Conservation (phyloP, 257 asterid species). For the Penstemon eatonii region DNA sequence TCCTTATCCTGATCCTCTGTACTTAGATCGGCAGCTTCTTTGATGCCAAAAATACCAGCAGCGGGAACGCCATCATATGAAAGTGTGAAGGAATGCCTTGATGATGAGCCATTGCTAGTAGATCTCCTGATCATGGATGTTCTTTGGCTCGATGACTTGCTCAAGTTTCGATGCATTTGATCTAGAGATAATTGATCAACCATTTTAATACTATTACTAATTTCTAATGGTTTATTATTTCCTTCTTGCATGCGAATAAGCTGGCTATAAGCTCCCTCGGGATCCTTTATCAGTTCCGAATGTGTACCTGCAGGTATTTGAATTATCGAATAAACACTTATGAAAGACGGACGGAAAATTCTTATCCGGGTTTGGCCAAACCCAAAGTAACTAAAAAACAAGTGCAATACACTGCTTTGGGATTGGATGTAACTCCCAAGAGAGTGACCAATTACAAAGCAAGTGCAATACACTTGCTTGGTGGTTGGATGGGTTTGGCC, state of each 20-base stretch:
- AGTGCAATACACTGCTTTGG: too few relatives aligned
- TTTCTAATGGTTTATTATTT: slow-evolving; percentile 37
- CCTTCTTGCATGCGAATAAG: slow-evolving; percentile 73
- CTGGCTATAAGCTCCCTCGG: slow-evolving; percentile 69
- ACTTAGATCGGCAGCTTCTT: slow-evolving; percentile 27
- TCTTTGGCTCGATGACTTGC: slow-evolving; percentile 55
- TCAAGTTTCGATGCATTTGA: slow-evolving; percentile 35
- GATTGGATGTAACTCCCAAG: too few relatives aligned
- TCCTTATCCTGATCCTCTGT: slow-evolving; percentile 16
- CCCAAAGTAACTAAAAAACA: too few relatives aligned
- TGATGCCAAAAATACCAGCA: slow-evolving; percentile 28
- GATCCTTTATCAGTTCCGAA: slow-evolving; percentile 56
- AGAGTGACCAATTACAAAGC: too few relatives aligned
- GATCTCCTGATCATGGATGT: slow-evolving; percentile 44
- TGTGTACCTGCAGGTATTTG: slow-evolving; percentile 58
- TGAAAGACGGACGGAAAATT: too few relatives aligned
- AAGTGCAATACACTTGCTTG: too few relatives aligned
- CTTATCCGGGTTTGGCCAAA: too few relatives aligned
- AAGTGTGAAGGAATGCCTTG: slow-evolving; percentile 54
- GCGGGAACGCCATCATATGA: slow-evolving; percentile 36
- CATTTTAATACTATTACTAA: neutral
- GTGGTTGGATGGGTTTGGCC: too few relatives aligned
- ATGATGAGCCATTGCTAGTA: slow-evolving; percentile 54
- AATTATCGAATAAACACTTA: neutral
- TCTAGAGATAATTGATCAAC: slow-evolving; percentile 20